These are phyloP conservation scores for Cyberlindnera subsufficiens DNA, from an alignment of 805 yeast species.

Conservation along the genomic window DNA sequence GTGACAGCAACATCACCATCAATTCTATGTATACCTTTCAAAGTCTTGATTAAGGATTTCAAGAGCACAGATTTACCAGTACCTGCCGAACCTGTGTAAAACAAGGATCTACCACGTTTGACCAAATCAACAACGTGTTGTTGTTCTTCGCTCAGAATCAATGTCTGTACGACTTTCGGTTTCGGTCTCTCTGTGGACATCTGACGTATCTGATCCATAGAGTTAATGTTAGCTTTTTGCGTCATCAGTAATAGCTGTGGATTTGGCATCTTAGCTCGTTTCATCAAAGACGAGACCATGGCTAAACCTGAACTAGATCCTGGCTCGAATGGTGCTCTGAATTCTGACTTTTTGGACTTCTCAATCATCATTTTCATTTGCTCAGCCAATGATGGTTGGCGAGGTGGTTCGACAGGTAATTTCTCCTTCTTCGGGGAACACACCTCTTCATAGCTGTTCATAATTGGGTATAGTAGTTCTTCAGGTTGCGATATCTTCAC, in stretches of 20 bases:
- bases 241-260: conserved; percentile 11
- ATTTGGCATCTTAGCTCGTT: conserved; percentile 4
- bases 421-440: neutral
- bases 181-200: conserved; percentile 3
- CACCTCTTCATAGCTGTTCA: conserved; percentile 5
- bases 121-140: conserved; percentile 60
- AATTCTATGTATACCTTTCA: conserved; percentile 38
- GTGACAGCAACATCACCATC: conserved; percentile 61
- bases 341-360: neutral
- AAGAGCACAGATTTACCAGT: conserved; percentile 94
- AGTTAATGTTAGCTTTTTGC: conserved; percentile 5
- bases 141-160: conserved; percentile 53
- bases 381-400: neutral
- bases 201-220: neutral
- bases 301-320: neutral
- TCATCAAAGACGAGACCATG: neutral
- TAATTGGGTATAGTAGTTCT: conserved; percentile 3
- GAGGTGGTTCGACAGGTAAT: neutral
- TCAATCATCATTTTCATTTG: neutral
- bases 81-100: conserved; percentile 97
- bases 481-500: neutral
- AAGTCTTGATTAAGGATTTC: conserved; percentile 49
- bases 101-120: conserved; percentile 58
- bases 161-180: conserved; percentile 23
- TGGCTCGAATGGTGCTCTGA: neutral